Conservation (phyloP, 148 eudicot species). For the Rhododendron ovatum region DNA sequence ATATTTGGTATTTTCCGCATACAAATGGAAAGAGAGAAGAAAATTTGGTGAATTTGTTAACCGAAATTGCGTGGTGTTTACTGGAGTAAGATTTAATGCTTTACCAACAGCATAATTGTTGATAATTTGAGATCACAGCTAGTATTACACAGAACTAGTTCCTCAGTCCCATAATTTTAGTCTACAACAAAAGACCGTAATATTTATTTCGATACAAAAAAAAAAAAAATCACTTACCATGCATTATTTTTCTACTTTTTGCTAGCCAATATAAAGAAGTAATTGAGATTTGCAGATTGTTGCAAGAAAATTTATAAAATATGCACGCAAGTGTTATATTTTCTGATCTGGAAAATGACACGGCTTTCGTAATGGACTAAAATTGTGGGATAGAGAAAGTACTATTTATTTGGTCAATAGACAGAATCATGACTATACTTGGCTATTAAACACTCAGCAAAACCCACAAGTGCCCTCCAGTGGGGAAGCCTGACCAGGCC, state of each 20-base stretch:
- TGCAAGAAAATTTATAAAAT: too few relatives aligned
- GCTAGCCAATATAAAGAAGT: too few relatives aligned
- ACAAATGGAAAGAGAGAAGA: not conserved
- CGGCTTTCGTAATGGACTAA: not conserved
- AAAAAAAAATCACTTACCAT: not conserved
- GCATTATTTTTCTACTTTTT: not conserved
- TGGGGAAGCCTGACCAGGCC: not conserved
- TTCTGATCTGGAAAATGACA: not conserved
- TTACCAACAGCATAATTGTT: not conserved
- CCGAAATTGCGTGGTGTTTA: not conserved
- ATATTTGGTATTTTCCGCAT: not conserved
- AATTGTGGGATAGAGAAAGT: not conserved
- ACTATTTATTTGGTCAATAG: not conserved
- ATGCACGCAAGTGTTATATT: not conserved
- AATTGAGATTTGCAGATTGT: too few relatives aligned
- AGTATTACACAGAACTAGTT: not conserved
- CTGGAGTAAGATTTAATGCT: too few relatives aligned
- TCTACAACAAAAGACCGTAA: not conserved
- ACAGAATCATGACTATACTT: not conserved
- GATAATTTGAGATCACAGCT: not conserved
- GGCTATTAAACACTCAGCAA: not conserved
- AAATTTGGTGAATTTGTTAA: not conserved
- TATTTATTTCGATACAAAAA: not conserved
- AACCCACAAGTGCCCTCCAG: not conserved
- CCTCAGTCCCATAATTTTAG: not conserved